Base-by-base conservation (phyloP, 2,329 filamentous ascomycete genomes). In the Botrytis hyacinthi region DNA sequence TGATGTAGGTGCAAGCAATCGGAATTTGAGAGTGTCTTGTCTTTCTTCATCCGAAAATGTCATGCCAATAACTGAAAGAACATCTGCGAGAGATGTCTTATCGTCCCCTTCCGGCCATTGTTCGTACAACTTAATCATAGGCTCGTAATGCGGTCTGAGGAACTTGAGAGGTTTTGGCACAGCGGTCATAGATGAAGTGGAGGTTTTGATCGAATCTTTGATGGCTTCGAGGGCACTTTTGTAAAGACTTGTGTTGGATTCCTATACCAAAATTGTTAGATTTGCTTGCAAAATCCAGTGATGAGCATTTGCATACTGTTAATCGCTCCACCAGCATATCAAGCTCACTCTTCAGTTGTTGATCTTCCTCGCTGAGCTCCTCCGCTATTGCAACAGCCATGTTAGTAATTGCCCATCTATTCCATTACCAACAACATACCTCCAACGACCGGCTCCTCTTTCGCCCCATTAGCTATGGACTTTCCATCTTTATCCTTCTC, bases 81-180 rank as follows among this genome's bases (percentile, higher is more conserved):
- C 96, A 84, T 99, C 97, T 63, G 96, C 97, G 77, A 99, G 86
- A 5, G 94, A 89, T 75, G 92, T 93, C 89, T 97, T 97, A 85
- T 97, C 90, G 70, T 94, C 90, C 76, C 94, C 90, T 73, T 88
- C 88, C 6, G 92, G 88, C 96, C 97, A 99, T 82, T 92, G 89
- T 74, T 97, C 95, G 85, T 98, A 97, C 42, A 95, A 86, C 83
- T 92, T 92, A 76, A 92, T 92, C 81, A 99, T 87, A 73, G 92
- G 90, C 84, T 97, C 93, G 85, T 98, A 99, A 84, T 99, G 95
- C 78, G 95, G 96, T 85, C 96, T 90, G 76, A 99, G 89, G 83
- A 99, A 99, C 84, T 99, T 99, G 80, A 99, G 88, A 48, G 96
- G 96, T 85, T 99, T 99, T 37, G 97, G 96, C 76, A 99, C 96